Evolutionary conservation across 306 rosid species (phyloP), one percentile per base, ranked within the genome.

Genomic region (Cucurbita maxima): DNA sequence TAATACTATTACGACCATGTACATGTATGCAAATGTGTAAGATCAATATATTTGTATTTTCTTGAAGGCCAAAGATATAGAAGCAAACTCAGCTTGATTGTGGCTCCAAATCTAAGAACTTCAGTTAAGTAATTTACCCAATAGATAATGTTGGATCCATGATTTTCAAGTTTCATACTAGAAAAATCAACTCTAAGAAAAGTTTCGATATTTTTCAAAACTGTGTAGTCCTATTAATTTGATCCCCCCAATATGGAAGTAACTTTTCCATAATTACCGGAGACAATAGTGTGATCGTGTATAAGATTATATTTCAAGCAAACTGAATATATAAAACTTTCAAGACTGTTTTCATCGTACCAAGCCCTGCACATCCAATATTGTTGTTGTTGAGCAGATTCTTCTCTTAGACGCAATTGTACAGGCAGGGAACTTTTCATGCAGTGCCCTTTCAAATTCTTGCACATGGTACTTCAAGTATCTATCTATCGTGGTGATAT

Each of bases 361-460:
- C 97, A 95, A 79, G 83, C 99, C 99, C 57, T 95, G 96, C 72
- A 89, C 99, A 77, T 95, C 99, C 85, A 95, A 78, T 77, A 95
- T 82, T 20, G 99, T 91, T 22, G 99, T 95, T 19, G 96, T 91
- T 36, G 97, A 88, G 81, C 82, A 88, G 58, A 95, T 91, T 72
- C 51, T 88, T 71, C 88, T 86, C 85, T 91, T 89, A 40, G 95
- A 90, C 38, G 97, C 96, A 84, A 95, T 89, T 36, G 97, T 89
- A 83, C 97, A 91, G 52, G 97, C 97, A 40, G 99, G 97, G 69
- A 95, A 95, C 50, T 95, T 95, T 79, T 91, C 99, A 43, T 78
- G 88, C 40, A 91, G 82, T 41, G 96, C 83, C 81, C 85, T 89
- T 86, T 95, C 99, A 59, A 95, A 95, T 80, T 95, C 99, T 83